Conservation (phyloP, 441 rosid species). For the Kokia cookei region DNA sequence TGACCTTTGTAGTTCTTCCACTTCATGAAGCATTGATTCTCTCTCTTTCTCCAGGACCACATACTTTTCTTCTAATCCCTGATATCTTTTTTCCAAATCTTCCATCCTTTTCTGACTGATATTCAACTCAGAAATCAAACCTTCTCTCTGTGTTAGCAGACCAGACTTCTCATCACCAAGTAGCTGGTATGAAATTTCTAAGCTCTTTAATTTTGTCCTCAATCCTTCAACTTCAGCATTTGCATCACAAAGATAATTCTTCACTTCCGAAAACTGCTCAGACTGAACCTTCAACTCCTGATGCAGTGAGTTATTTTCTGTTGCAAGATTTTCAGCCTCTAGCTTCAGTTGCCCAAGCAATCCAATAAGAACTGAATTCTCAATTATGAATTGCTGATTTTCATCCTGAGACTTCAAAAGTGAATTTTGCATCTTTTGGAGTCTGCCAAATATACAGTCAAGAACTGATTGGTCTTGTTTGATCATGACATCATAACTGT, state of each 20-base stretch:
- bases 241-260: constrained; percentile 58
- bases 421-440: constrained; percentile 47
- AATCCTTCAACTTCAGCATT: constrained; percentile 61
- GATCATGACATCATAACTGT: constrained; percentile 26
- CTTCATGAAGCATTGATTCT: constrained; percentile 39
- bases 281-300: constrained; percentile 40
- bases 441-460: constrained; percentile 32
- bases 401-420: constrained; percentile 43
- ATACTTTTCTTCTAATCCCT: constrained; percentile 38
- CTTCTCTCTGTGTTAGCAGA: constrained; percentile 41
- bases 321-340: constrained; percentile 46
- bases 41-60: constrained; percentile 50
- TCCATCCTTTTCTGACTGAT: constrained; percentile 36
- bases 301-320: constrained; percentile 42
- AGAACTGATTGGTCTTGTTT: constrained; percentile 38
- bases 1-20: constrained; percentile 39
- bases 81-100: constrained; percentile 39
- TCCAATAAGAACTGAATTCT: constrained; percentile 53
- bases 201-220: constrained; percentile 42
- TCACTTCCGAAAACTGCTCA: constrained; percentile 40
- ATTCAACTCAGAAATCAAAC: constrained; percentile 49
- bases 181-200: constrained; percentile 48
- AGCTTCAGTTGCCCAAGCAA: constrained; percentile 57
- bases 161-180: constrained; percentile 58
- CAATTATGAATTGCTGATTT: constrained; percentile 45